A percentile compares a stretch with the other conserved stretches of the same genome.
These are phyloP conservation scores for Tuber umbilicatum DNA, from an alignment of 495 filamentous ascomycete species.

Conservation along the genomic window DNA sequence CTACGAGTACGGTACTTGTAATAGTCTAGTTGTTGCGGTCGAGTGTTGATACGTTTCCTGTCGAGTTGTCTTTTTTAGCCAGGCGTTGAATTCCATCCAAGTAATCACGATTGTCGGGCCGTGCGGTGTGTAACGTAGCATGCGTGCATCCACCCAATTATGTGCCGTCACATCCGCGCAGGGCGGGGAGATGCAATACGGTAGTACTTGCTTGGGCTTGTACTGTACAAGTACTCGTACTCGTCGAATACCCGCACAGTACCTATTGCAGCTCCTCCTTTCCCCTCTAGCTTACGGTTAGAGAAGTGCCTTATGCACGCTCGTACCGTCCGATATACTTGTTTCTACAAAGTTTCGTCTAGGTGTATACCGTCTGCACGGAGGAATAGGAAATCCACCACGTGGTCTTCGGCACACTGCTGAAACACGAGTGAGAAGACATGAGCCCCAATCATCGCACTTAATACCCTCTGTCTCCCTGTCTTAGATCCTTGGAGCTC, in stretches of 20 bases:
- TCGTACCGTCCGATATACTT: background rate
- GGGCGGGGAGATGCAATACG: background rate
- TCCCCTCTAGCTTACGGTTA: background rate
- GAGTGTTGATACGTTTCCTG: background rate
- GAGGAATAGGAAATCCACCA: background rate
- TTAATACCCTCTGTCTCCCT: background rate
- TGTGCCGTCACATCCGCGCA: background rate
- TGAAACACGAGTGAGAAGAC: slow-evolving; percentile 5
- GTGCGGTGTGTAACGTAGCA: background rate
- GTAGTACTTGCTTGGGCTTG: background rate
- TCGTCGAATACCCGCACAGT: no score
- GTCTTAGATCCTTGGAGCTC: background rate
- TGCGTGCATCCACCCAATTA: background rate
- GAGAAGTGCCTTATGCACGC: background rate
- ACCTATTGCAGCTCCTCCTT: background rate
- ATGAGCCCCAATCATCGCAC: slow-evolving; percentile 1
- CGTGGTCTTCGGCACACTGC: background rate
- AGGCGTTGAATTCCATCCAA: background rate
- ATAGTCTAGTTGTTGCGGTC: background rate
- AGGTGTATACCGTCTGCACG: background rate
- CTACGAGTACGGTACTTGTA: no score
- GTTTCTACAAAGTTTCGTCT: background rate
- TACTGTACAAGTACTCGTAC: background rate
- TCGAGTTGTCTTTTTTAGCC: background rate
- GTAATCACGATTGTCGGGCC: background rate